Conservation (phyloP, 768 basidiomycete species). For the Podaxis sp. region DNA sequence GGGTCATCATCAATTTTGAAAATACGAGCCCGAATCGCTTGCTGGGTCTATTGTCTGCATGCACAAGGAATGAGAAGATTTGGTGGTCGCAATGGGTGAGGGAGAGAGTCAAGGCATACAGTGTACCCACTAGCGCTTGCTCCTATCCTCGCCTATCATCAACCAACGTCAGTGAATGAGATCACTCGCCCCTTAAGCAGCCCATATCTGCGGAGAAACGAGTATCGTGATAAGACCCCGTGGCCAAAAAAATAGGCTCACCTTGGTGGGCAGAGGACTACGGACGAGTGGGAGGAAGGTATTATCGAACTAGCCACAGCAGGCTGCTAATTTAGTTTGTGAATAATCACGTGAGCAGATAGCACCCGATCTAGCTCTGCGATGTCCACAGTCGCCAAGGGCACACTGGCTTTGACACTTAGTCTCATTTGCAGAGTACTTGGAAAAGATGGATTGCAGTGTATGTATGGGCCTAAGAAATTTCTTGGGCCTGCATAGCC, state of each 20-base stretch:
- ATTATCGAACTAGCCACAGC: neutral
- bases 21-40: neutral
- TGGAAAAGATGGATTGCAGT: no score
- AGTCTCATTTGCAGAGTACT: no score
- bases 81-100: neutral
- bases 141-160: neutral
- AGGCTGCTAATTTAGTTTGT: neutral
- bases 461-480: no score
- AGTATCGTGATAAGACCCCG: neutral
- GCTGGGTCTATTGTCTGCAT: neutral
- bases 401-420: no score
- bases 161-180: neutral
- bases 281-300: neutral
- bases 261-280: neutral
- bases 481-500: no score
- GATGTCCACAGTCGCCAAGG: neutral
- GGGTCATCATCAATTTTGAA: neutral
- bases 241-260: neutral
- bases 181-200: neutral
- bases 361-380: neutral
- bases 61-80: neutral
- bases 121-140: neutral
- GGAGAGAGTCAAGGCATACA: neutral
- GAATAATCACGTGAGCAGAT: neutral
- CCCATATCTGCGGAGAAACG: neutral